Conservation (phyloP, 2,329 filamentous ascomycete species). For the Fusarium algeriense region DNA sequence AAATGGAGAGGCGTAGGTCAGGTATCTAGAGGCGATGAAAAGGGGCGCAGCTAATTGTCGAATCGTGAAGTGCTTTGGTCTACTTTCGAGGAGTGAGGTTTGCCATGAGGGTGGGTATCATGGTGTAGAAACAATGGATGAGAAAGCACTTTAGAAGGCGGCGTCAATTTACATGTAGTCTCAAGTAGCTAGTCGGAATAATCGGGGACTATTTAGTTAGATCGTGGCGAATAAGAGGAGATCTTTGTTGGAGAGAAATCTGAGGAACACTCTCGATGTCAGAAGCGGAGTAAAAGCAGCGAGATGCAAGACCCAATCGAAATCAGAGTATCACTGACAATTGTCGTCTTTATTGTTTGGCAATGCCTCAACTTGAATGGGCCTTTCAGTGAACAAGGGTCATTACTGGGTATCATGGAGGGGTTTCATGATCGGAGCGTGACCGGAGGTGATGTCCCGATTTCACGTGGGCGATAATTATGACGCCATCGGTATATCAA, state of each 20-base stretch:
- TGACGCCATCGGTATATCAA: constrained; percentile 45
- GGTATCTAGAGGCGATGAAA: constrained; percentile 1
- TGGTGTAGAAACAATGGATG: constrained; percentile 58
- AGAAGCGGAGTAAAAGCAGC: background rate
- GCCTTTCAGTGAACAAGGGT: background rate
- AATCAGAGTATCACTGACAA: background rate
- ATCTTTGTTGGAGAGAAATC: background rate
- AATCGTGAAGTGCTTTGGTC: constrained; percentile 8
- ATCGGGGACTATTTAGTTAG: constrained; percentile 7
- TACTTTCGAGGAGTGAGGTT: constrained; percentile 50
- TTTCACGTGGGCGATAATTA: constrained; percentile 12
- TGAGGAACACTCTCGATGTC: background rate
- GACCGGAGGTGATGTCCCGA: constrained; percentile 5
- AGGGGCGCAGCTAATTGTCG: background rate
- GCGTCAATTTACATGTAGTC: constrained; percentile 47
- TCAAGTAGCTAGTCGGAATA: constrained; percentile 29
- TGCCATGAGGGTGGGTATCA: constrained; percentile 68
- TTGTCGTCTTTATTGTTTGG: background rate
- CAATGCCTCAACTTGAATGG: background rate
- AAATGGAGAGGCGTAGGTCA: background rate
- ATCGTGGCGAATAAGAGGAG: constrained; percentile 26
- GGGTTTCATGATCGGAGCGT: constrained; percentile 24
- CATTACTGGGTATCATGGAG: constrained; percentile 14
- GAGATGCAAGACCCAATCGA: background rate
- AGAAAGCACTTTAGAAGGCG: constrained; percentile 62